phyloP scores from a whole-genome alignment of 768 basidiomycete genomes.

The Auriscalpium orientale region DNA sequence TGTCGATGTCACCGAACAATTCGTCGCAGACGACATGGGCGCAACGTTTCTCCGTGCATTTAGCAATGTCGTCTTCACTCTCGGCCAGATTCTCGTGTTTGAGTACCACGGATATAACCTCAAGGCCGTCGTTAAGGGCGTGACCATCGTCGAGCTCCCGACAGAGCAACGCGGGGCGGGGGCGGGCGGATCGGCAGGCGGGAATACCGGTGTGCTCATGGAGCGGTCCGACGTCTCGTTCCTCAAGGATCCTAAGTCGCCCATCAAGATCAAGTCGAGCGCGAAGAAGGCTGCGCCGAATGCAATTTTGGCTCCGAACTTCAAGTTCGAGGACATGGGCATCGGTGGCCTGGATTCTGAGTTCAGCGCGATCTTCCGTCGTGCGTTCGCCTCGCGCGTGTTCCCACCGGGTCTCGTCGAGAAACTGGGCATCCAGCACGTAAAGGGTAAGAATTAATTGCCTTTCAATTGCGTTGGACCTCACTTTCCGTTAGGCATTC shows the following conservation, averaged over 20 bases:
- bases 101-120: constrained; percentile 85
- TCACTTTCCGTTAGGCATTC: constrained; percentile 52
- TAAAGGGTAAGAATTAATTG: constrained; percentile 61
- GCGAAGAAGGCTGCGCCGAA: constrained; percentile 91
- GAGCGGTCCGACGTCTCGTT: constrained; percentile 88
- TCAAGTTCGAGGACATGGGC: constrained; percentile 99
- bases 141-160: constrained; percentile 54
- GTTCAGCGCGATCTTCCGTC: constrained; percentile 94
- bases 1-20: constrained; percentile 56
- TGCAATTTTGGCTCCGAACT: constrained; percentile 93
- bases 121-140: constrained; percentile 56
- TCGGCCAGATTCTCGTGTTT: constrained; percentile 67
- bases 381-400: constrained; percentile 97
- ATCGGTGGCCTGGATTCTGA: constrained; percentile 96
- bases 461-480: not conserved
- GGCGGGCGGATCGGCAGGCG: constrained; percentile 15
- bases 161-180: constrained; percentile 47
- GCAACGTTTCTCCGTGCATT: constrained; percentile 68
- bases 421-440: constrained; percentile 96
- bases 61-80: constrained; percentile 60
- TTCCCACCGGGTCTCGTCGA: constrained; percentile 96
- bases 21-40: constrained; percentile 82
- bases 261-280: constrained; percentile 87
- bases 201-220: constrained; percentile 69
- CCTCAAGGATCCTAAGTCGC: constrained; percentile 72